Percentiles rank a stretch among this genome's conserved stretches.
These are phyloP conservation scores for Plasmopara halstedii DNA, from an alignment of 352 stramenopile species.

Conservation along the genomic window DNA sequence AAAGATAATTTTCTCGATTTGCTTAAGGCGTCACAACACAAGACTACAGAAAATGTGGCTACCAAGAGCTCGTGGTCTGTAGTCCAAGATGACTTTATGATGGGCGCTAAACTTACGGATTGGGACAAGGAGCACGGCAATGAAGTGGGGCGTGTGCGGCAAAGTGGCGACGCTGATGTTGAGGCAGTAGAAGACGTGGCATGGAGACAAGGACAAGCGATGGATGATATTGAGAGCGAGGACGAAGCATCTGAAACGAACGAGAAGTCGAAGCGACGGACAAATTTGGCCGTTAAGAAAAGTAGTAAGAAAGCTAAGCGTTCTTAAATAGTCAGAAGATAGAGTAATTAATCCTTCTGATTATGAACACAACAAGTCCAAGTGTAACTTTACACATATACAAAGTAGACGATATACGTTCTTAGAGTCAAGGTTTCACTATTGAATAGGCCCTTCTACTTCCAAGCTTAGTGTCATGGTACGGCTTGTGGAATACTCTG, in stretches of 20 bases:
- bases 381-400: constrained; percentile 1
- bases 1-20: constrained; percentile 80
- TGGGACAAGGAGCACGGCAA: constrained; percentile 61
- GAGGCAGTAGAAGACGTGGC: constrained; percentile 56
- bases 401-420: background rate
- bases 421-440: constrained; percentile 8
- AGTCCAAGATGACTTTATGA: constrained; percentile 84
- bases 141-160: constrained; percentile 33
- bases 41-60: constrained; percentile 15
- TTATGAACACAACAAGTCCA: background rate
- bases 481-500: constrained; percentile 43
- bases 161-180: constrained; percentile 45
- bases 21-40: constrained; percentile 52
- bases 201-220: constrained; percentile 61
- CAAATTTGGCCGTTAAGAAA: background rate
- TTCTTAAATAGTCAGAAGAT: background rate
- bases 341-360: background rate
- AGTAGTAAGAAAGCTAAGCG: background rate
- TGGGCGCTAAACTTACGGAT: constrained; percentile 82
- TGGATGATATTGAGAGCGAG: constrained; percentile 36
- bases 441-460: background rate
- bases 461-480: constrained; percentile 13
- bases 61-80: constrained; percentile 70
- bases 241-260: constrained; percentile 17
- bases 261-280: constrained; percentile 29